Evolutionary conservation across 148 eudicot species (phyloP).

Genomic region (Fallopia convolvulus): DNA sequence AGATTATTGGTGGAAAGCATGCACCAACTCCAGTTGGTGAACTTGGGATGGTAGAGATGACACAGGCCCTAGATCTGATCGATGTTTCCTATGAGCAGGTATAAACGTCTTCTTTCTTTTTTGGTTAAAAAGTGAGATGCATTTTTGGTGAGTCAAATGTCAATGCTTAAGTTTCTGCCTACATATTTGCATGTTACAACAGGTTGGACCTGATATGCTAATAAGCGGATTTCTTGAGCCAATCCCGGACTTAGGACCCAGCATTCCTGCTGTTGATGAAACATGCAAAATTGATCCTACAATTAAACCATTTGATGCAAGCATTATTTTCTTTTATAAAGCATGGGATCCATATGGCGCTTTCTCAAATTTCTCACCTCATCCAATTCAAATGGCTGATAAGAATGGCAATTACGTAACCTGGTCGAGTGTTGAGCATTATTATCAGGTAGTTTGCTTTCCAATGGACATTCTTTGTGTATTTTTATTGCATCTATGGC

Average conservation of each 20-base stretch:
- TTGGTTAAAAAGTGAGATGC: neutral
- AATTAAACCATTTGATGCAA: slow-evolving; percentile 62
- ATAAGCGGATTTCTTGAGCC: slow-evolving; percentile 94
- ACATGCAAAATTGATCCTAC: slow-evolving; percentile 80
- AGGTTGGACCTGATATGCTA: slow-evolving; percentile 98
- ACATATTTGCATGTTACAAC: slow-evolving; percentile 17
- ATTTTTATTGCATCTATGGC: slow-evolving; percentile 5
- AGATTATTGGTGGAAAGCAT: slow-evolving; percentile 89
- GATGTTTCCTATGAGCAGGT: slow-evolving; percentile 91
- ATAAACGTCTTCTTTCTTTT: neutral
- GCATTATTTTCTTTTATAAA: slow-evolving; percentile 74
- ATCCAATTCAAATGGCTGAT: slow-evolving; percentile 69
- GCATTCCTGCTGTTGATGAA: slow-evolving; percentile 75
- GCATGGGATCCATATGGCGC: slow-evolving; percentile 97
- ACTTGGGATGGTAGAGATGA: slow-evolving; percentile 98
- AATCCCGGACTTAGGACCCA: slow-evolving; percentile 77
- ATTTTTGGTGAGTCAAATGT: neutral
- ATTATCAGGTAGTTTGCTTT: slow-evolving; percentile 64
- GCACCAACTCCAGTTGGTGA: slow-evolving; percentile 98
- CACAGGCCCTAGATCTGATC: slow-evolving; percentile 74
- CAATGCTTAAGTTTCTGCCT: neutral
- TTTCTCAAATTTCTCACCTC: slow-evolving; percentile 93
- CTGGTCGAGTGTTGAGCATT: slow-evolving; percentile 96
- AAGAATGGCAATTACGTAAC: slow-evolving; percentile 49
- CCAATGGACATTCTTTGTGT: neutral